These are phyloP conservation scores for Amphichorda felina DNA, from an alignment of 2,329 filamentous ascomycete genomes.

Conservation along the genomic window DNA sequence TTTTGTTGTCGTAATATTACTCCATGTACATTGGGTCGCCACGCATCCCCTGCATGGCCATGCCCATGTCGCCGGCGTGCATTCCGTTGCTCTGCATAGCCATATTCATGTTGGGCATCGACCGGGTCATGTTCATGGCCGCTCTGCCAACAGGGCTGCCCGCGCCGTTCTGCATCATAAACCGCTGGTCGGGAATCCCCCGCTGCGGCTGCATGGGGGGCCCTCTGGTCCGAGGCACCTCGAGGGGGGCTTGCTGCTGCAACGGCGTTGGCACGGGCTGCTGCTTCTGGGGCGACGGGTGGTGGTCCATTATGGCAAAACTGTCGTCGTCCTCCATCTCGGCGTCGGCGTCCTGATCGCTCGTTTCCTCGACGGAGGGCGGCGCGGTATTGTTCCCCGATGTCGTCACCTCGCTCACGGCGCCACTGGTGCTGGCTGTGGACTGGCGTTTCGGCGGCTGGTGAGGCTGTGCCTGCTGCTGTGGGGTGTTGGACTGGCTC, in stretches of 20 bases:
- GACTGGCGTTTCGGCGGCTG: slow-evolving; percentile 16
- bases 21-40: slow-evolving; percentile 42
- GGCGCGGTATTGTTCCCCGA: slow-evolving; percentile 22
- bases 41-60: slow-evolving; percentile 32
- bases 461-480: slow-evolving; percentile 9
- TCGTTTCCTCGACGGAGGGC: slow-evolving; percentile 32
- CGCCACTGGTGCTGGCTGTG: slow-evolving; percentile 20
- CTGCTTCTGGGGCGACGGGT: slow-evolving; percentile 18
- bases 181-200: slow-evolving; percentile 21
- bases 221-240: slow-evolving; percentile 28
- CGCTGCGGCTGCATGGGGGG: slow-evolving; percentile 14
- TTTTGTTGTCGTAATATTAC: slow-evolving; percentile 13
- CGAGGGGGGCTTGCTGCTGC: slow-evolving; percentile 27
- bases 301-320: slow-evolving; percentile 36
- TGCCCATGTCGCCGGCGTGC: slow-evolving; percentile 29
- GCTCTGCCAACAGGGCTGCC: slow-evolving; percentile 20
- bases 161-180: slow-evolving; percentile 29
- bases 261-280: slow-evolving; percentile 18
- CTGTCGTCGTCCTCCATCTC: slow-evolving; percentile 49
- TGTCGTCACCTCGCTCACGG: slow-evolving; percentile 19
- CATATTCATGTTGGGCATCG: slow-evolving; percentile 34
- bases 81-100: slow-evolving; percentile 25
- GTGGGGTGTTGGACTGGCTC: slow-evolving; percentile 10
- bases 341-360: slow-evolving; percentile 28
- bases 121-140: slow-evolving; percentile 27